Base-by-base conservation (phyloP, 495 filamentous ascomycete species). In the Talaromyces proteolyticus region DNA sequence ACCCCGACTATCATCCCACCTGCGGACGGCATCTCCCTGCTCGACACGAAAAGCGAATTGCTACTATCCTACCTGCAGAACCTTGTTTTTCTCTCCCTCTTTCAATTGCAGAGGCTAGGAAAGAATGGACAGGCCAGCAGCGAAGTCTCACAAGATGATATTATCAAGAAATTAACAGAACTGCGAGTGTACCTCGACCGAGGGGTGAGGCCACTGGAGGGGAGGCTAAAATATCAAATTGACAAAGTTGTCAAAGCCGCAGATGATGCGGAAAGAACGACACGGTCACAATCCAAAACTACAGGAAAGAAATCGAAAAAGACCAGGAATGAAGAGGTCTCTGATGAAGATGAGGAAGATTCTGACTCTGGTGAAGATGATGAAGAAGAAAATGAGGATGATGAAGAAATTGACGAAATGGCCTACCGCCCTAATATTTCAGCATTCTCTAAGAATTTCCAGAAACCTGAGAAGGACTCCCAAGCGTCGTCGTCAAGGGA, bases 11-110 rank as follows among this genome's bases (percentile, higher is more conserved):
- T 83, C 42, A 59, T 84, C 39, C 78, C 87, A 5, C 84, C 88
- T 7, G 75, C 83, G 56, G 83, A 95, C 53, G 92, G 92, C 53
- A 91, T 98, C 44, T 96, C 93, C 2, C 84, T 98, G 4, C 82
- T 98, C 59, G 89, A 96, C 61, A 79, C 86, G 46, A 98, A 98
- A 65, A 95, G 89, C 73, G 94, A 98, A 53, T 78, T 97, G 16
- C 80, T 98, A 12, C 86, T 98, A 39, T 90, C 94, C 1, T 98
- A 98, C 70, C 73, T 97, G 0, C 94, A 97, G 57, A 91, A 96
- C 57, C 79, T 96, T 4, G 88, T 92, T 24, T 95, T 96, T 56
- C 70, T 97, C 43, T 85, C 94, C 34, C 69, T 96, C 2, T 66
- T 91, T 39, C 93, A 95, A 64, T 63, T 96, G 16, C 80, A 88